phyloP scores from a whole-genome alignment of 2,329 filamentous ascomycete genomes.

The Zasmidium cellare region DNA sequence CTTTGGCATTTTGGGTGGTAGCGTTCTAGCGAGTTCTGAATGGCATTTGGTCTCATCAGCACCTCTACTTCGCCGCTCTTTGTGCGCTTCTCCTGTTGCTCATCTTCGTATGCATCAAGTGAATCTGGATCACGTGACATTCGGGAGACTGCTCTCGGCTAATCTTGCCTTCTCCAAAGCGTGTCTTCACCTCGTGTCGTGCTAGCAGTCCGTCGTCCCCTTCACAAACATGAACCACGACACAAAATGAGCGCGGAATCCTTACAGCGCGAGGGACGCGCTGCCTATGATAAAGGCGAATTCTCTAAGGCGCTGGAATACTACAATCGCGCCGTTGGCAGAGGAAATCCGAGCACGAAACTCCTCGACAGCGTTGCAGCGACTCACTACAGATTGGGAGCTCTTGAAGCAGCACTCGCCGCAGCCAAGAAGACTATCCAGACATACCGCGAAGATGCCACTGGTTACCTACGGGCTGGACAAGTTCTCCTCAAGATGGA shows the following conservation, averaged over 20 bases:
- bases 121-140: no score
- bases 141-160: neutral
- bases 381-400: conserved; percentile 53
- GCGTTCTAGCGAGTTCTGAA: conserved; percentile 1
- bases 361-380: conserved; percentile 59
- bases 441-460: conserved; percentile 50
- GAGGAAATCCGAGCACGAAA: conserved; percentile 30
- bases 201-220: neutral
- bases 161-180: neutral
- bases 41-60: neutral
- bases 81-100: neutral
- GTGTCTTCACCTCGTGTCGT: neutral
- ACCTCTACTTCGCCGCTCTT: neutral
- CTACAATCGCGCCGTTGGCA: conserved; percentile 33
- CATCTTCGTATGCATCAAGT: neutral
- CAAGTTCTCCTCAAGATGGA: conserved; percentile 50
- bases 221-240: neutral
- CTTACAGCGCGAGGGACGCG: conserved; percentile 42
- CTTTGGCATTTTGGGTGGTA: neutral
- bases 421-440: conserved; percentile 61
- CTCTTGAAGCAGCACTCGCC: conserved; percentile 52
- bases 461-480: conserved; percentile 59
- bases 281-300: conserved; percentile 45
- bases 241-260: neutral
- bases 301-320: conserved; percentile 44